Percentiles rank a stretch among this genome's conserved stretches.
phyloP scores from a whole-genome alignment of 257 asterid species.

The Fraxinus quadrangulata region DNA sequence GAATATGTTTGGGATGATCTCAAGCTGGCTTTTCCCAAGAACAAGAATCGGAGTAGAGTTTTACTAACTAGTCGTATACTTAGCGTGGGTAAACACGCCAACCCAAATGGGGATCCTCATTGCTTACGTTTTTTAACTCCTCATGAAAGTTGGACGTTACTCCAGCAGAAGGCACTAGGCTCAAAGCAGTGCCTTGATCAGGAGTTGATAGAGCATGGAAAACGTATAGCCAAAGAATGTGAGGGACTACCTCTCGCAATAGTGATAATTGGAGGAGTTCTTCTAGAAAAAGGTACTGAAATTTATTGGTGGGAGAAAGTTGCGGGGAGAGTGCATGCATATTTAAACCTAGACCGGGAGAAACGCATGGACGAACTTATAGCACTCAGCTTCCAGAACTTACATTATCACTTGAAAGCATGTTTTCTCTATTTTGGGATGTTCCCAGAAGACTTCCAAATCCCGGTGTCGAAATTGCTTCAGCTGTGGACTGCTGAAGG shows the following conservation, averaged over 20 bases:
- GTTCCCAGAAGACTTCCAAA: constrained; percentile 53
- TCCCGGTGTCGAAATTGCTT: constrained; percentile 44
- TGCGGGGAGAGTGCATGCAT: constrained; percentile 32
- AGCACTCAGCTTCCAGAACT: constrained; percentile 48
- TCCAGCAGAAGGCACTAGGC: constrained; percentile 47
- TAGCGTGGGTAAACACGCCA: constrained; percentile 45
- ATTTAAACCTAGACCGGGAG: constrained; percentile 39
- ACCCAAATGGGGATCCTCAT: constrained; percentile 41
- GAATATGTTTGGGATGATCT: constrained; percentile 54
- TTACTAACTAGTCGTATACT: constrained; percentile 51
- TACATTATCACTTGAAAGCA: constrained; percentile 53
- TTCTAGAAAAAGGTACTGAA: constrained; percentile 45
- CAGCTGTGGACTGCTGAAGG: constrained; percentile 69
- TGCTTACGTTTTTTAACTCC: constrained; percentile 35
- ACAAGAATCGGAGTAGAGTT: constrained; percentile 45
- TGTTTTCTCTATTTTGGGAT: constrained; percentile 63
- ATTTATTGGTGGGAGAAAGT: not conserved
- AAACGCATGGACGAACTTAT: constrained; percentile 45
- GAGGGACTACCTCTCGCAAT: constrained; percentile 59
- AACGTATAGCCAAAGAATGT: constrained; percentile 45
- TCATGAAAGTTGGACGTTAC: constrained; percentile 52
- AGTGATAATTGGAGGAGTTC: constrained; percentile 61
- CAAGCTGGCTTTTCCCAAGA: constrained; percentile 48
- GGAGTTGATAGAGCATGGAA: constrained; percentile 39
- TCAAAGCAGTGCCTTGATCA: constrained; percentile 40